These are phyloP conservation scores for Barbatosphaeria neglecta DNA, from an alignment of 495 filamentous ascomycete species.

Conservation along the genomic window DNA sequence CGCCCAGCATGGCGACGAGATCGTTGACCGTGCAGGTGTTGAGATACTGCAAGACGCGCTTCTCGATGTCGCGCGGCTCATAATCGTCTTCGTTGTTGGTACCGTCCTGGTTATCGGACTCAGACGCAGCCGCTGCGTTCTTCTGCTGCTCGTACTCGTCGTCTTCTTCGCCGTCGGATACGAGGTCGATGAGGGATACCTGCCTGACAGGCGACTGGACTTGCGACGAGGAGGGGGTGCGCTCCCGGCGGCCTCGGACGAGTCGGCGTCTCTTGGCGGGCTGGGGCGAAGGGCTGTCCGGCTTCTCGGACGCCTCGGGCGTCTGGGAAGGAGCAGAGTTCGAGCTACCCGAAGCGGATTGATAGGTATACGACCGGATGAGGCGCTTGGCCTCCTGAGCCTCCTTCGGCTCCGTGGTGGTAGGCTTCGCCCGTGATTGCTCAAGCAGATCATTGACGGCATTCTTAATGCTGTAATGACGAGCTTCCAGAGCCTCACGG, in stretches of 20 bases:
- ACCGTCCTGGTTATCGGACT: no score
- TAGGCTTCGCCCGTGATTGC: neutral
- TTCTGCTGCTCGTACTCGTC: slow-evolving; percentile 8
- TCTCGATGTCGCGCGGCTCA: slow-evolving; percentile 12
- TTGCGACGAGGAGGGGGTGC: neutral
- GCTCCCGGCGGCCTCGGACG: slow-evolving; percentile 4
- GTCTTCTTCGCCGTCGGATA: slow-evolving; percentile 16
- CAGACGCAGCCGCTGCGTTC: neutral
- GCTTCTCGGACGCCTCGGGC: neutral
- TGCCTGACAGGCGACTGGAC: neutral
- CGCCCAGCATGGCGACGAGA: slow-evolving; percentile 64
- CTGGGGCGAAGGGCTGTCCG: neutral
- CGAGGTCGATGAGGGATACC: slow-evolving; percentile 11
- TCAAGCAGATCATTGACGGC: neutral
- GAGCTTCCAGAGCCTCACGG: neutral
- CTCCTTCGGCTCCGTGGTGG: neutral
- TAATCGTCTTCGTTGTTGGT: neutral
- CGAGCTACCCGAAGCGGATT: neutral
- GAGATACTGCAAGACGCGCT: slow-evolving; percentile 61
- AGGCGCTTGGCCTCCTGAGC: neutral
- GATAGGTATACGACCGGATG: neutral
- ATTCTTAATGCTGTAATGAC: slow-evolving; percentile 1
- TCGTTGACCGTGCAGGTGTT: slow-evolving; percentile 64
- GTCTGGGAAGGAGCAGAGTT: neutral
- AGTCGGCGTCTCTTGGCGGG: neutral